Conservation (phyloP, 306 rosid genomes). For the Quillaja saponaria region DNA sequence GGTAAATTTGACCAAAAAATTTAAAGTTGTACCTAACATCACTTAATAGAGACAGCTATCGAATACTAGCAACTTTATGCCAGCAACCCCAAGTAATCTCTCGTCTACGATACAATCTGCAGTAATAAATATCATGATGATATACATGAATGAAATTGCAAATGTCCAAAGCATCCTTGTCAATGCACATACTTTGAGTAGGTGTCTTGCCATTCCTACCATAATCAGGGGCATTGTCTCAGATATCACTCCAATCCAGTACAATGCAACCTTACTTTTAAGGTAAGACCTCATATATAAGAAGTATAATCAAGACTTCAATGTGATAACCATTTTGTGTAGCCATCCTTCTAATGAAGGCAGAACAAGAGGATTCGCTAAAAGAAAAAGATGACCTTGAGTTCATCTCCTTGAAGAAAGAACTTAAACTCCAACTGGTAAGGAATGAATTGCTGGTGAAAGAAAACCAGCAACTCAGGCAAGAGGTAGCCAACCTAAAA, state of each 20-base stretch:
- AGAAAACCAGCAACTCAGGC: slow-evolving; percentile 73
- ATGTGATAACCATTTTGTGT: slow-evolving; percentile 18
- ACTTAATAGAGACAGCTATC: slow-evolving; percentile 45
- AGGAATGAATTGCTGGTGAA: slow-evolving; percentile 56
- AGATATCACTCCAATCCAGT: slow-evolving; percentile 24
- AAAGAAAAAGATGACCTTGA: slow-evolving; percentile 49
- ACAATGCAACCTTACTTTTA: slow-evolving; percentile 56
- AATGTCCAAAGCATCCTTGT: slow-evolving; percentile 45
- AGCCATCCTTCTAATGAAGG: slow-evolving; percentile 31
- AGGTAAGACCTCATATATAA: slow-evolving; percentile 46
- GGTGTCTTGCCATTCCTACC: slow-evolving; percentile 33
- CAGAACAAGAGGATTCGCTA: slow-evolving; percentile 43
- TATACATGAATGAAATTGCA: too few relatives aligned
- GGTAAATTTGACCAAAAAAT: slow-evolving; percentile 48
- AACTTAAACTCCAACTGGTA: slow-evolving; percentile 52
- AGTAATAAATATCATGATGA: slow-evolving; percentile 41
- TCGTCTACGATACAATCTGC: slow-evolving; percentile 36
- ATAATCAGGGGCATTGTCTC: slow-evolving; percentile 32
- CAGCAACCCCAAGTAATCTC: slow-evolving; percentile 58
- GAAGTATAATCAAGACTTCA: slow-evolving; percentile 31
- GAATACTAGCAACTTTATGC: slow-evolving; percentile 39
- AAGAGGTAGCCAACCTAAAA: slow-evolving; percentile 62
- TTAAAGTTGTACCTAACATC: slow-evolving; percentile 63
- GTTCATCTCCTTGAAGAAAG: slow-evolving; percentile 49
- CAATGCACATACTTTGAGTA: slow-evolving; percentile 23